A percentile compares a stretch with the other conserved stretches of the same genome.
Conservation (phyloP, 176 grass and related monocot genomes). For the Juncus inflexus region DNA sequence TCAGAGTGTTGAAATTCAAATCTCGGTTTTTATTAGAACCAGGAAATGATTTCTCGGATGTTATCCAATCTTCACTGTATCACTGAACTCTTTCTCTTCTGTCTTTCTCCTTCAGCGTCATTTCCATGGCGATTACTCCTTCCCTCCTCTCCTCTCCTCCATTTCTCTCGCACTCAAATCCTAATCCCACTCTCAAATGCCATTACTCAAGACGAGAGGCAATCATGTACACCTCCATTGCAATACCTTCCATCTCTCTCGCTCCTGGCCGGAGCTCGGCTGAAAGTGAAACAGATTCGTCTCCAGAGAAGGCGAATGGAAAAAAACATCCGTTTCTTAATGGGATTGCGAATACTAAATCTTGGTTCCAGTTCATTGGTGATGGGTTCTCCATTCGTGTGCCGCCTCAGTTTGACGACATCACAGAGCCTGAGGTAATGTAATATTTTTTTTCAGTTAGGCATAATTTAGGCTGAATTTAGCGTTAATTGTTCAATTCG, state of each 20-base stretch:
- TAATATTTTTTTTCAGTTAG: background rate
- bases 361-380: conserved; percentile 83
- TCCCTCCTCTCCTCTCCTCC: conserved; percentile 27
- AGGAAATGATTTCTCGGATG: no score
- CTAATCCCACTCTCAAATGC: conserved; percentile 12
- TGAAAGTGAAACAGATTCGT: conserved; percentile 9
- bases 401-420: conserved; percentile 82
- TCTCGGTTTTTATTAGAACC: no score
- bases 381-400: conserved; percentile 89
- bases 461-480: no score
- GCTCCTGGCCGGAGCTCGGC: conserved; percentile 18
- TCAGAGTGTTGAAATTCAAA: no score
- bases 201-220: conserved; percentile 44
- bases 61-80: no score
- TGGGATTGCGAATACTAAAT: conserved; percentile 80
- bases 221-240: conserved; percentile 34
- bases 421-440: conserved; percentile 81
- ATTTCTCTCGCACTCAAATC: background rate
- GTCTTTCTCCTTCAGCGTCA: conserved; percentile 6
- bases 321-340: conserved; percentile 25
- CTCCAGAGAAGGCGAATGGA: conserved; percentile 15
- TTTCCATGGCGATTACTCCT: conserved; percentile 50
- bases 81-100: background rate
- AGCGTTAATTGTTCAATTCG: no score
- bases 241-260: conserved; percentile 26